Base-by-base conservation (phyloP, 306 rosid genomes). In the Inga leiocalycina region DNA sequence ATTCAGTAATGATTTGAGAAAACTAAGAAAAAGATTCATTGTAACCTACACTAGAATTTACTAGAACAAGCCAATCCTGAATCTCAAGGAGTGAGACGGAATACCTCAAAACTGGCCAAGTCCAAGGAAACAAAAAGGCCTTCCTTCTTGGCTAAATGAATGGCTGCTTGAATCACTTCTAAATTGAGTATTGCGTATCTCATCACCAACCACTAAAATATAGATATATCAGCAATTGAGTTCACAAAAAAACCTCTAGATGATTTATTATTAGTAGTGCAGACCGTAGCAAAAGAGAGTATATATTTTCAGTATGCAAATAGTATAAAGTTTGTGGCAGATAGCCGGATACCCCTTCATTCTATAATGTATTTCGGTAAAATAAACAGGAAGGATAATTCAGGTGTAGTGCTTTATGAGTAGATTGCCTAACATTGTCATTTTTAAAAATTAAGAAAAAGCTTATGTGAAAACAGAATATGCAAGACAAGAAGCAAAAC, bases 91-190 rank as follows among this genome's bases (percentile, higher is more conserved):
- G 61, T 27, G 35, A 83, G 24, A 71, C 64, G 70, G 75, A 66
- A 75, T 91, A 97, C 99, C 99, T 97, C 99, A 86, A 97, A 97
- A 88, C 99, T 97, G 88, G 99, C 99, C 88, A 97, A 83, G 84
- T 97, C 99, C 91, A 97, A 75, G 44, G 99, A 94, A 87, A 97
- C 94, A 77, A 86, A 86, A 62, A 97, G 92, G 66, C 89, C 98
- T 86, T 92, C 98, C 84, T 90, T 90, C 84, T 94, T 97, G 85
- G 98, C 99, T 24, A 94, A 82, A 76, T n/a, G 78, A 79, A 94
- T 89, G 79, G 99, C 98, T 6, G 90, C 90, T 86, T 90, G 90
- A 87, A 94, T 97, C 82, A 92, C 92, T 81, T 97, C 98, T 86
- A 97, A 64, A 88, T 89, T 91, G 89, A 94, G 83, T 59, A 83